phyloP scores from a whole-genome alignment of 1,284 basidiomycete genomes.

The Fistulina hepatica region DNA sequence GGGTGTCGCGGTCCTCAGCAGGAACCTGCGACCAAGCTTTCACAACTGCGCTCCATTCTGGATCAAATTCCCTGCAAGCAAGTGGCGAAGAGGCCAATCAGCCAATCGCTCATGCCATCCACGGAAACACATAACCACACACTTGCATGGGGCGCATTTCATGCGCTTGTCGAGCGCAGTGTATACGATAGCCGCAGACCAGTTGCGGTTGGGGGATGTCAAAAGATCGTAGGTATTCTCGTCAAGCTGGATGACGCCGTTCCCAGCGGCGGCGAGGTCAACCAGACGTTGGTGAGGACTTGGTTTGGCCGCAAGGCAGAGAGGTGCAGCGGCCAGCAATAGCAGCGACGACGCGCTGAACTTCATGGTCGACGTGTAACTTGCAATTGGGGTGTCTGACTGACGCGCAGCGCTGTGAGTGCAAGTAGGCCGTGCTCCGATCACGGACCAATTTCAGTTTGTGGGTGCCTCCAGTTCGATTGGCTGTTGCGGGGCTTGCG shows the following conservation, averaged over 20 bases:
- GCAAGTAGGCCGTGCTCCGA: too few relatives aligned
- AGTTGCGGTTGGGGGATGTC: conserved; percentile 63
- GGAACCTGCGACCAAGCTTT: conserved; percentile 66
- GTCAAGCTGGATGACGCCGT: conserved; percentile 76
- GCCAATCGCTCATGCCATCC: background rate
- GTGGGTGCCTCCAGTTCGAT: too few relatives aligned
- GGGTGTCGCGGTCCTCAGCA: conserved; percentile 51
- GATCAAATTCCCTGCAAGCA: conserved; percentile 65
- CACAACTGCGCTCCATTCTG: conserved; percentile 69
- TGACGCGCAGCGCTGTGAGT: too few relatives aligned
- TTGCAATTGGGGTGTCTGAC: conserved; percentile 1
- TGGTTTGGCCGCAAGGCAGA: conserved; percentile 23
- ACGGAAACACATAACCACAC: conserved; percentile 14
- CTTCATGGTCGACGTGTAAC: conserved; percentile 17
- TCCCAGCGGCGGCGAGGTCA: conserved; percentile 54
- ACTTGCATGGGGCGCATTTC: conserved; percentile 77
- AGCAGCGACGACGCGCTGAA: conserved; percentile 19
- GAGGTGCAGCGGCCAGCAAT: conserved; percentile 33
- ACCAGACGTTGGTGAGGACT: conserved; percentile 42
- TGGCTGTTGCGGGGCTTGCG: too few relatives aligned
- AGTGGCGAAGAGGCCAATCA: conserved; percentile 6
- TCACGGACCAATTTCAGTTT: too few relatives aligned
- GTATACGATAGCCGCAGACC: conserved; percentile 74
- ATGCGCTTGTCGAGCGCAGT: conserved; percentile 75
- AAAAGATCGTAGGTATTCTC: conserved; percentile 66